Evolutionary conservation across 176 grass and related monocot species (phyloP).

Genomic region (Oryza glumipatula): DNA sequence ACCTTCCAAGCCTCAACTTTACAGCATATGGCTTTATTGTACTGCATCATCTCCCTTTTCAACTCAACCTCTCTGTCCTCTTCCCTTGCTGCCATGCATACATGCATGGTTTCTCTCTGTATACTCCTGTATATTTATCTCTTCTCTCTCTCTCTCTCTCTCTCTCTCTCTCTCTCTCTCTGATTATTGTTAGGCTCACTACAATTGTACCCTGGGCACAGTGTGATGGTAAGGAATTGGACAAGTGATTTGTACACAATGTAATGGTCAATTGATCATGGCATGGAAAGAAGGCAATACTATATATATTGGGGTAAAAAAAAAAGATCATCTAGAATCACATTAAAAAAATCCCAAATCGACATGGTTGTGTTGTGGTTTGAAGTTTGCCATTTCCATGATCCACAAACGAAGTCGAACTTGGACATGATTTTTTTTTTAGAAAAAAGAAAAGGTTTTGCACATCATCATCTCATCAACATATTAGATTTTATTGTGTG

Average conservation of each 20-base stretch:
- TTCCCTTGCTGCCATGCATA: not conserved
- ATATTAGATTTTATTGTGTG: too few relatives aligned
- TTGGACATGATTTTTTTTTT: too few relatives aligned
- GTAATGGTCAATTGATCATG: not conserved
- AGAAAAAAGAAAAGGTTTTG: too few relatives aligned
- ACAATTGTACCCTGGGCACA: not conserved
- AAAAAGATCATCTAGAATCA: too few relatives aligned
- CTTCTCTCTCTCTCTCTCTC: not conserved
- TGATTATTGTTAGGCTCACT: not conserved
- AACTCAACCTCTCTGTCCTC: not conserved
- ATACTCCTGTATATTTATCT: not conserved
- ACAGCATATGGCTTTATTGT: not conserved
- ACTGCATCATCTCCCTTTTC: not conserved
- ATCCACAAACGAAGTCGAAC: too few relatives aligned
- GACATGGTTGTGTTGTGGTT: too few relatives aligned
- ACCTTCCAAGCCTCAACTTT: not conserved
- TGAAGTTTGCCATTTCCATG: too few relatives aligned
- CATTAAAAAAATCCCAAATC: too few relatives aligned
- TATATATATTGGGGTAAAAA: too few relatives aligned
- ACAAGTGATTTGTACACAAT: not conserved
- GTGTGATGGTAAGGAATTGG: not conserved
- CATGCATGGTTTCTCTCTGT: not conserved
- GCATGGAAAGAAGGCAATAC: not conserved
- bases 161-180: not conserved
- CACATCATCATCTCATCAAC: too few relatives aligned